These are phyloP conservation scores for Lasiodiplodia gonubiensis DNA, from an alignment of 2,329 filamentous ascomycete genomes.

Conservation along the genomic window DNA sequence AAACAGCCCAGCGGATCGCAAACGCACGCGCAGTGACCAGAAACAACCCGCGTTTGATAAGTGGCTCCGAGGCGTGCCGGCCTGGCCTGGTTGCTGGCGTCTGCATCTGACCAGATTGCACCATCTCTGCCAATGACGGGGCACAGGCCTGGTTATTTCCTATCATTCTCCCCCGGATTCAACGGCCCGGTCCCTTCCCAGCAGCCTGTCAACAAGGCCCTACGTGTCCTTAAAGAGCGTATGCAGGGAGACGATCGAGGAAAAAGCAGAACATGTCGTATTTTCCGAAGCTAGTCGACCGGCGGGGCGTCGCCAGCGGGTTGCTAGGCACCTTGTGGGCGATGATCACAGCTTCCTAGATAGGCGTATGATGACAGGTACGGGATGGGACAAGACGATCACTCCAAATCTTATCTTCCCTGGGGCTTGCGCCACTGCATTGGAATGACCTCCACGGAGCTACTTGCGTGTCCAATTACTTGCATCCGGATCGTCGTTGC, in stretches of 20 bases:
- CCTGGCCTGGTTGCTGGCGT: constrained; percentile 12
- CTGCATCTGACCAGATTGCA: constrained; percentile 19
- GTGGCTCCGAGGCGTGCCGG: constrained; percentile 14
- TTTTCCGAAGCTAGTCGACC: not conserved
- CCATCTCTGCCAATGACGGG: constrained; percentile 13
- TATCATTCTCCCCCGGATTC: constrained; percentile 17
- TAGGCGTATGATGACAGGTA: constrained; percentile 1
- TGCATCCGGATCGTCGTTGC: constrained; percentile 7
- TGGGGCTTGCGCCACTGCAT: not conserved
- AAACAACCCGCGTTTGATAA: constrained; percentile 19
- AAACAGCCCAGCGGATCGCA: constrained; percentile 17
- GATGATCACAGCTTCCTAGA: constrained; percentile 25
- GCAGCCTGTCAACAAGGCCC: constrained; percentile 6
- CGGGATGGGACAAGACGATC: not conserved
- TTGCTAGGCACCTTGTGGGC: constrained; percentile 4
- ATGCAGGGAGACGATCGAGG: constrained; percentile 9
- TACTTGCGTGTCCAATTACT: constrained; percentile 6
- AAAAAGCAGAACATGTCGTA: not conserved
- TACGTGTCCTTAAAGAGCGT: not conserved
- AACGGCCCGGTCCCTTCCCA: constrained; percentile 16
- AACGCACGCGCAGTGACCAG: constrained; percentile 2
- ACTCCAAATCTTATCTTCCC: constrained; percentile 16
- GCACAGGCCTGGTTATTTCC: not conserved
- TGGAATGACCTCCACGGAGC: not conserved
- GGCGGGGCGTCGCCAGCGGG: not conserved